These are phyloP conservation scores for Solanum lycopersicoides DNA, from an alignment of 257 asterid genomes.

Conservation along the genomic window DNA sequence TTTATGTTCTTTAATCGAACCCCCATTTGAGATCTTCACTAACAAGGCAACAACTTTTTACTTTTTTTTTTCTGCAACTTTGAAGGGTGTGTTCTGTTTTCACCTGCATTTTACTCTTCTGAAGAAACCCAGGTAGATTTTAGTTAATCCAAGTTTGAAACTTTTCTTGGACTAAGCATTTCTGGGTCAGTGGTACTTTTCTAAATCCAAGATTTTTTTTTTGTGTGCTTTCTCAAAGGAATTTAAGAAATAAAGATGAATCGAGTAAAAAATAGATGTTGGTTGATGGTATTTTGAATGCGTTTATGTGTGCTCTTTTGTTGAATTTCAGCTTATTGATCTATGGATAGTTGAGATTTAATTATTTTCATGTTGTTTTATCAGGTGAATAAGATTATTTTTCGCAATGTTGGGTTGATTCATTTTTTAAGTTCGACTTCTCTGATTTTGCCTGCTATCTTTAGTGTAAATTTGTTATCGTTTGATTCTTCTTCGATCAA, in stretches of 20 bases:
- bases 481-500: not conserved
- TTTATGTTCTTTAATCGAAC: not conserved
- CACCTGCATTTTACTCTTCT: not conserved
- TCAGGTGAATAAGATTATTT: not conserved
- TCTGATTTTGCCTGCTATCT: not conserved
- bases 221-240: not conserved
- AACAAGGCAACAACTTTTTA: not conserved
- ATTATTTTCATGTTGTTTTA: not conserved
- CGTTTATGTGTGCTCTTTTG: not conserved
- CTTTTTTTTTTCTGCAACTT: not conserved
- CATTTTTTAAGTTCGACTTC: not conserved
- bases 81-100: conserved; percentile 19
- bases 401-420: not conserved
- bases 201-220: conserved; percentile 3
- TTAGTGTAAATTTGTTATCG: not conserved
- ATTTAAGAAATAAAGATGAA: not conserved
- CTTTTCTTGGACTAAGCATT: conserved; percentile 7
- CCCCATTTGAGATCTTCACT: conserved; percentile 20
- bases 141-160: not conserved
- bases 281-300: conserved; percentile 52
- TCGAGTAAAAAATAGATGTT: not conserved
- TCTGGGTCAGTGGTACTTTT: conserved; percentile 16
- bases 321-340: not conserved
- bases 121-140: not conserved
- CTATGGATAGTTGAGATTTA: not conserved